Conservation (phyloP, 768 basidiomycete species). For the Pleurotus djamor region DNA sequence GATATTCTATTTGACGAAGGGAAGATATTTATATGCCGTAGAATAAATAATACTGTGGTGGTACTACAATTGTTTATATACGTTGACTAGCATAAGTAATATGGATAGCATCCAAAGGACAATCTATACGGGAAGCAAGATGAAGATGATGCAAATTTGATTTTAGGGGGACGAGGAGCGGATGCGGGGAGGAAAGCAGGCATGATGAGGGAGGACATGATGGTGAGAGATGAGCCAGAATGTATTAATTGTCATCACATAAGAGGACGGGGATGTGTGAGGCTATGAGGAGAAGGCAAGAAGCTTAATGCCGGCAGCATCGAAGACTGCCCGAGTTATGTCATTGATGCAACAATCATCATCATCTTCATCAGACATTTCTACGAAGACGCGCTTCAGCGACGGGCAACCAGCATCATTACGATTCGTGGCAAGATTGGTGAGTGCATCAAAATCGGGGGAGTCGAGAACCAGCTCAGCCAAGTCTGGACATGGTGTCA, state of each 20-base stretch:
- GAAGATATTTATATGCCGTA: not conserved
- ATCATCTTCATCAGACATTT: conserved; percentile 2
- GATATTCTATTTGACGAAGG: not conserved
- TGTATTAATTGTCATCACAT: not conserved
- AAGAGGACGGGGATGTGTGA: not conserved
- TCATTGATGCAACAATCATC: conserved; percentile 5
- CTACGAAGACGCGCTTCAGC: not conserved
- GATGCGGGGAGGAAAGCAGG: no score
- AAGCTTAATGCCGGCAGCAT: conserved; percentile 2
- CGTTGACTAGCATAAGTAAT: not conserved
- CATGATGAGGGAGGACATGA: not conserved
- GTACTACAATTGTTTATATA: not conserved
- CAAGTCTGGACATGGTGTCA: conserved; percentile 2
- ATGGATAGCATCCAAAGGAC: not conserved
- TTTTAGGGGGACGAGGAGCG: no score
- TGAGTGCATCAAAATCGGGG: not conserved
- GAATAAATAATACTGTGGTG: not conserved
- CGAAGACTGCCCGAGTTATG: conserved; percentile 2
- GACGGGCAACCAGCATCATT: not conserved
- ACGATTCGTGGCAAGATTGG: not conserved
- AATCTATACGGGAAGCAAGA: not conserved
- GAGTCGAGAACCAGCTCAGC: not conserved
- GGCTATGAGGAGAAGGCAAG: conserved; percentile 3
- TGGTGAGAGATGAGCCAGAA: not conserved
- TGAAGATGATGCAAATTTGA: not conserved